These are phyloP conservation scores for Luffa acutangula DNA, from an alignment of 306 rosid genomes.

Conservation along the genomic window DNA sequence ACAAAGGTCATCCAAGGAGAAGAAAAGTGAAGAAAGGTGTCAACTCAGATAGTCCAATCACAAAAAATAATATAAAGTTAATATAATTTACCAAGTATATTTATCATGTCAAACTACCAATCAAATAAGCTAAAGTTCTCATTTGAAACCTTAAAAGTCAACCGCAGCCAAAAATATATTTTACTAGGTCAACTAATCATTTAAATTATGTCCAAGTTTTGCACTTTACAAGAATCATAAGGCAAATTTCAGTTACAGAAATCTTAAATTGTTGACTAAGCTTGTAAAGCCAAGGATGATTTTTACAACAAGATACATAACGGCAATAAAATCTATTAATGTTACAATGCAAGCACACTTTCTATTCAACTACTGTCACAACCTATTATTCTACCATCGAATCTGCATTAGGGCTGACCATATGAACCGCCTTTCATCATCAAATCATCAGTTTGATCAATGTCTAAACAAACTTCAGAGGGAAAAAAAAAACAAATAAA, in stretches of 20 bases:
- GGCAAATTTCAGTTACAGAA: not conserved
- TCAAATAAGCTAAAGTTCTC: too few relatives aligned
- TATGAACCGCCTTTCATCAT: not conserved
- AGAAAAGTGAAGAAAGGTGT: too few relatives aligned
- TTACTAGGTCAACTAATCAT: too few relatives aligned
- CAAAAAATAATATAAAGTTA: too few relatives aligned
- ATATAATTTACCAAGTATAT: too few relatives aligned
- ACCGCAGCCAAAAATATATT: too few relatives aligned
- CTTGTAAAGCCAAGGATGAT: not conserved
- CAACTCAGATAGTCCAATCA: too few relatives aligned
- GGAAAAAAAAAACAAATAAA: not conserved
- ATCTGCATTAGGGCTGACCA: not conserved
- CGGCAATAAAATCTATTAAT: constrained; percentile 1
- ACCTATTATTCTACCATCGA: constrained; percentile 7
- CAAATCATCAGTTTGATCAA: constrained; percentile 3
- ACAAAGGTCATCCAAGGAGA: too few relatives aligned
- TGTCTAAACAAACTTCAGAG: not conserved
- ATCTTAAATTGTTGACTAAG: not conserved
- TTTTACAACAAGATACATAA: constrained; percentile 2
- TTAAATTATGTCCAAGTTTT: not conserved
- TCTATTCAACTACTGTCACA: constrained; percentile 1
- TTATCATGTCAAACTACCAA: too few relatives aligned
- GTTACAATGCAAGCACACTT: constrained; percentile 2
- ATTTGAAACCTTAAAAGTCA: not conserved
- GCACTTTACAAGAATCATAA: not conserved